Percentiles rank a stretch among this genome's conserved stretches.
These are phyloP conservation scores for Aspergillus latus DNA, from an alignment of 2,329 filamentous ascomycete species.

Conservation along the genomic window DNA sequence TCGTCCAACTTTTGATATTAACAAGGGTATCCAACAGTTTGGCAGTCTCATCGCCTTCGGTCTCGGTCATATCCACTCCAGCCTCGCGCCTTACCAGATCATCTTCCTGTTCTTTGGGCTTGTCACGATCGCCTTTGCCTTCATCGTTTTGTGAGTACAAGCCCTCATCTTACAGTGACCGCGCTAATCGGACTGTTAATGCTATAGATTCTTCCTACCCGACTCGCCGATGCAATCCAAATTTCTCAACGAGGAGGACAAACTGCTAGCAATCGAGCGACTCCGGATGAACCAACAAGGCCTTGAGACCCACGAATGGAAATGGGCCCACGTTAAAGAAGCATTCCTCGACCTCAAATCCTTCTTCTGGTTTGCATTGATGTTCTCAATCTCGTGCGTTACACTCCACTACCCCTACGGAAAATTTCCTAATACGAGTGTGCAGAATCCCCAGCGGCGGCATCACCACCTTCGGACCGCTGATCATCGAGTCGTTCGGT, in stretches of 20 bases:
- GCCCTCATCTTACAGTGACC: no score
- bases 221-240: slow-evolving; percentile 63
- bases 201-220: slow-evolving; percentile 53
- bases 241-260: slow-evolving; percentile 58
- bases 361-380: slow-evolving; percentile 58
- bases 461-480: slow-evolving; percentile 58
- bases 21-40: slow-evolving; percentile 23
- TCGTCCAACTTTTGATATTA: neutral
- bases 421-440: slow-evolving; percentile 3
- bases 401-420: slow-evolving; percentile 1
- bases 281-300: slow-evolving; percentile 53
- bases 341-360: slow-evolving; percentile 59
- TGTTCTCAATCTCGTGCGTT: slow-evolving; percentile 54
- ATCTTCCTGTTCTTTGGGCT: slow-evolving; percentile 43
- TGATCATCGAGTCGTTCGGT: slow-evolving; percentile 60
- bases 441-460: slow-evolving; percentile 56
- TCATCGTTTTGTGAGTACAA: slow-evolving; percentile 48
- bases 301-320: slow-evolving; percentile 46
- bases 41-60: slow-evolving; percentile 58
- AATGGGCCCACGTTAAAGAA: slow-evolving; percentile 56
- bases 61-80: slow-evolving; percentile 49
- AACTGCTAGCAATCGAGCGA: slow-evolving; percentile 59
- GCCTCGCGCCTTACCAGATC: slow-evolving; percentile 53
- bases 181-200: neutral
- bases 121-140: slow-evolving; percentile 54